Conservation (phyloP, 352 stramenopile species). For the Pseudoperonospora humuli region DNA sequence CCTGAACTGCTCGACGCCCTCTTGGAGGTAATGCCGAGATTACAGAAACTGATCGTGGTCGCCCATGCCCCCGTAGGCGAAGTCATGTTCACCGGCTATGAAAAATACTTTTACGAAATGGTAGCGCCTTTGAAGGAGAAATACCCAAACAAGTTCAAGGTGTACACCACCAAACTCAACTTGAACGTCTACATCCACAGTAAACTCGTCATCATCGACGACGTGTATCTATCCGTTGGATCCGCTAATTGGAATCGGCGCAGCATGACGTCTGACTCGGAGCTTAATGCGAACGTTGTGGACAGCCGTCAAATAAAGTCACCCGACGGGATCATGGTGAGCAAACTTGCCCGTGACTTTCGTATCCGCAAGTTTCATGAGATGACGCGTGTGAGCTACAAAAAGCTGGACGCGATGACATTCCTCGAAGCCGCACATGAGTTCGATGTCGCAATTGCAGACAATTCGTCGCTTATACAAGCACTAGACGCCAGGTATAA, state of each 20-base stretch:
- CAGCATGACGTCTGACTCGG: conserved; percentile 39
- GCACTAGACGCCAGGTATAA: background rate
- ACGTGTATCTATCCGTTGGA: conserved; percentile 46
- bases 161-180: conserved; percentile 31
- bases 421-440: conserved; percentile 15
- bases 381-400: conserved; percentile 13
- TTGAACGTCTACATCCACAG: conserved; percentile 44
- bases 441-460: conserved; percentile 16
- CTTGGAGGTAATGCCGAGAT: conserved; percentile 29
- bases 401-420: conserved; percentile 9
- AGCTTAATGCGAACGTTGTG: conserved; percentile 46
- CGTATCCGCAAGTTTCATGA: conserved; percentile 34
- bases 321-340: conserved; percentile 16
- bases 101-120: conserved; percentile 26
- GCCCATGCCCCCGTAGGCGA: conserved; percentile 7
- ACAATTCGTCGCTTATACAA: conserved; percentile 7
- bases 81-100: background rate
- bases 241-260: conserved; percentile 52
- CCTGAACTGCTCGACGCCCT: conserved; percentile 36
- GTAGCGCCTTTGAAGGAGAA: conserved; percentile 21
- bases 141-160: conserved; percentile 35
- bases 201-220: conserved; percentile 44
- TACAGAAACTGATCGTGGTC: conserved; percentile 48
- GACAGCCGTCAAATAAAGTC: conserved; percentile 27
- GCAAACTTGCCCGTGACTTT: conserved; percentile 18